Evolutionary conservation across 116 monocot genomes (phyloP), one percentile per base, ranked within the genome.

Genomic region (Thalassia testudinum): DNA sequence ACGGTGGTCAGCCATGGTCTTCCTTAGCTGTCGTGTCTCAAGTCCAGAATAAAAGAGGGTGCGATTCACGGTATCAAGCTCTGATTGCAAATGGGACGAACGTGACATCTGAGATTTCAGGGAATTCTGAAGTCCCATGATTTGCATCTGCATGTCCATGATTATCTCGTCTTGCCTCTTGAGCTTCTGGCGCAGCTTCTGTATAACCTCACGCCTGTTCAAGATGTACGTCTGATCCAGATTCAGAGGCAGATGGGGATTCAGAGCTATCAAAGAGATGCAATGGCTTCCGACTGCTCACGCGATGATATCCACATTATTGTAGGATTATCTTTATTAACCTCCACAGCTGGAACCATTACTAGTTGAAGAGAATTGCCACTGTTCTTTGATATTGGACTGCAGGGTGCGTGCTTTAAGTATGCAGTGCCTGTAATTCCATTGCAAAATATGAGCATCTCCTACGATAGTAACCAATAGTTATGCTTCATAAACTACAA

Each of bases 111-210:
- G 84, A 24, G 81, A 59, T 43, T 58, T 66, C 3, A 87, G 56
- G 59, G 95, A 83, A 47, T 56, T 78, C 45, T 87, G 87, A 8
- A 87, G 69, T 52, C 78, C 76, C 0, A 44, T 63, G 37, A 95
- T 81, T 69, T 87, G 88, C 7, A 69, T 24, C 54, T 95, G 95
- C 95, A 95, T 87, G 28, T 84, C 88, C 65, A 95, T 58, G 53
- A 95, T 84, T 87, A 95, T 95, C 42, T 95, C 87, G 24, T 87
- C 95, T 7, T 87, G 58, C 49, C 76, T 77, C 52, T 79, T 95
- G 12, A 95, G 81, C 49, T 95, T 87, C 56, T 75, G 78, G 18
- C 95, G 59, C 12, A 95, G 74, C 62, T 78, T 95, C 27, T 81
- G 71, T 57, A 95, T 81, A 12, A 87, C 87, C 52, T 95, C 87